These are phyloP conservation scores for Stagonosporopsis rhizophila DNA, from an alignment of 2,329 filamentous ascomycete genomes.

Conservation along the genomic window DNA sequence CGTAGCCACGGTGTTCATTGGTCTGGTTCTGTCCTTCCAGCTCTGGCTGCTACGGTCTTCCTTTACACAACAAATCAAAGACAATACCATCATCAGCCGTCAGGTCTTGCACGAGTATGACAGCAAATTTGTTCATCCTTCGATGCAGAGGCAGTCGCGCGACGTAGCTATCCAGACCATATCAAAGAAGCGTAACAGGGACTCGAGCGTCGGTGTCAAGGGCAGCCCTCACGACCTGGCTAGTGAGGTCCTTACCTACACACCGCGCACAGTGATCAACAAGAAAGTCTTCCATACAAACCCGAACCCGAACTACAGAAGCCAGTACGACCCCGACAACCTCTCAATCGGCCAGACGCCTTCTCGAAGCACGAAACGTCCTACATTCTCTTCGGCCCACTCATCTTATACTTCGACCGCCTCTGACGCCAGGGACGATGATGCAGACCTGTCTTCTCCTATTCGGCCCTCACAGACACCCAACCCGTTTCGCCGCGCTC, in stretches of 20 bases:
- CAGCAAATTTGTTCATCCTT: constrained; percentile 91
- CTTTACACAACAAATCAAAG: constrained; percentile 85
- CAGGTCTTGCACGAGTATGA: constrained; percentile 97
- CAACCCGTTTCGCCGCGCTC: constrained; percentile 60
- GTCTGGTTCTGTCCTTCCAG: constrained; percentile 76
- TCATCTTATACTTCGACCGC: constrained; percentile 49
- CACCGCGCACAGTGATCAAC: constrained; percentile 67
- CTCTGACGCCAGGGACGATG: constrained; percentile 46
- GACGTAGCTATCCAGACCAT: constrained; percentile 81
- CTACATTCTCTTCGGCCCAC: constrained; percentile 34
- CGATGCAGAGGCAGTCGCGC: constrained; percentile 79
- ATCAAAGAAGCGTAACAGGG: constrained; percentile 40
- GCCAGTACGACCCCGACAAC: constrained; percentile 73
- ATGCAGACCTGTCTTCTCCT: constrained; percentile 54
- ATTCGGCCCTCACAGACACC: constrained; percentile 54
- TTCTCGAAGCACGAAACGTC: constrained; percentile 28
- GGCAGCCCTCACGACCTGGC: constrained; percentile 53
- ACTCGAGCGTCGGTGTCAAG: constrained; percentile 50
- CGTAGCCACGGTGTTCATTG: constrained; percentile 79
- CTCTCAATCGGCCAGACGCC: constrained; percentile 26
- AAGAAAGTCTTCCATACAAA: constrained; percentile 81
- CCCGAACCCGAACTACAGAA: constrained; percentile 80
- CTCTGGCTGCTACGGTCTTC: constrained; percentile 74
- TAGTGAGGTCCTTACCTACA: constrained; percentile 66
- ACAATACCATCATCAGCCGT: constrained; percentile 82